phyloP scores from a whole-genome alignment of 192 early-diverging fungal genomes.

The Borealophlyctis nickersoniae region DNA sequence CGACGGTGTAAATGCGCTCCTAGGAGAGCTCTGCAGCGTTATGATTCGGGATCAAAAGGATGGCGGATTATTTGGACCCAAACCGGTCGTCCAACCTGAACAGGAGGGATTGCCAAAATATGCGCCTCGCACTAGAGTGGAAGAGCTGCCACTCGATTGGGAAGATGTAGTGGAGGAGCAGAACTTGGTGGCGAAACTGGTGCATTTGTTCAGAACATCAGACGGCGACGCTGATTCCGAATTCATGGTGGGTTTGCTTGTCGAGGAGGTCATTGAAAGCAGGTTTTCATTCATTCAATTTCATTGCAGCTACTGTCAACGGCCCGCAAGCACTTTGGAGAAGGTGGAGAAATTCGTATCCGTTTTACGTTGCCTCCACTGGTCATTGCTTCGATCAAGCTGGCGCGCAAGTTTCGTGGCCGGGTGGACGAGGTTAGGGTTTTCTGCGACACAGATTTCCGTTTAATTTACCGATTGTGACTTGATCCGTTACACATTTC shows the following conservation, averaged over 20 bases:
- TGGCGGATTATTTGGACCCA: conserved; percentile 55
- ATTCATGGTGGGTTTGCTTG: conserved; percentile 52
- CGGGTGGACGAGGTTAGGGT: conserved; percentile 16
- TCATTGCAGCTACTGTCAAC: conserved; percentile 68
- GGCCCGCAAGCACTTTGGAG: conserved; percentile 79
- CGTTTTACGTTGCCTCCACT: conserved; percentile 91
- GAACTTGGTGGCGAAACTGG: conserved; percentile 72
- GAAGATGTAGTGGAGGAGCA: conserved; percentile 93
- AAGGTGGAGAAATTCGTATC: conserved; percentile 86
- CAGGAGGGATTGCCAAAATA: conserved; percentile 25
- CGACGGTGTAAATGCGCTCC: conserved; percentile 73
- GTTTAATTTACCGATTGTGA: conserved; percentile 11
- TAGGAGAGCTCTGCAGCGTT: conserved; percentile 76
- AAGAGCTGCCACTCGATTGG: conserved; percentile 63
- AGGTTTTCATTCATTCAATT: too few relatives aligned
- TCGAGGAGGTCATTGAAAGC: not conserved
- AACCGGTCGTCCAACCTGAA: conserved; percentile 21
- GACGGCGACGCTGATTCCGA: conserved; percentile 72
- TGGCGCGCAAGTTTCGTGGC: conserved; percentile 50
- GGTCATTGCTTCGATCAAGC: conserved; percentile 62
- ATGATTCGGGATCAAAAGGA: conserved; percentile 80
- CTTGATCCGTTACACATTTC: conserved; percentile 1
- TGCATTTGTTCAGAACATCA: conserved; percentile 38
- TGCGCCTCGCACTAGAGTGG: conserved; percentile 17
- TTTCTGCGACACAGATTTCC: too few relatives aligned